Base-by-base conservation (phyloP, 1,284 basidiomycete species). In the Boletus sp. region DNA sequence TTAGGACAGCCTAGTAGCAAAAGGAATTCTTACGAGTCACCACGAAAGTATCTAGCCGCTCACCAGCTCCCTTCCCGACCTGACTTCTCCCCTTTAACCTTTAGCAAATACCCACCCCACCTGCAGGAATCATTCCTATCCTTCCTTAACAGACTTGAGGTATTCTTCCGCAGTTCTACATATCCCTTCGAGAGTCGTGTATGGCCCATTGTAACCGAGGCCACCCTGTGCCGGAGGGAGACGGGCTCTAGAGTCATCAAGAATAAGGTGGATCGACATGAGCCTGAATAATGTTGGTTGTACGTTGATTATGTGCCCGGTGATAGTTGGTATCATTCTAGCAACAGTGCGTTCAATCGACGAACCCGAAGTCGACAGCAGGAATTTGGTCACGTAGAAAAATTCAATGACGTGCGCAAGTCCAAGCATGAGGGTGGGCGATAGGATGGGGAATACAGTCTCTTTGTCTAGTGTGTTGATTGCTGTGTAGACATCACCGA, bases 241-340 rank as follows among this genome's bases (percentile, higher is more conserved):
- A 1, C 82, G 74, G 14, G 86, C 85, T 25, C 80, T 75, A 12
- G 81, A 79, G 59, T 87, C 84, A 53, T 87, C 82, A 56, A 86
- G 84, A 36, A 86, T 71, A 40, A 87, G 66, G 57, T 88, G 86
- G 8, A 83, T 70, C 40, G 70, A 69, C 5, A 74, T 76, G n/a
- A 89, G 70, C 9, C 73, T 70, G 61, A 82, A 87, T 32, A 85
- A 67, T 2, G 84, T 72, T 1, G 86, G 84, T 57, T 88, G 87
- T 20, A 89, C 69, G 59, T 80, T 82, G 35, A 84, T 58, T 10
- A 84, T 57, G 49, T 82, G 81, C 30, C 77, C 75, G 16, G 61
- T 61, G 22, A 85, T 54, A 1, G 69, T 53, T 1, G 82, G 82
- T 30, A 87, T 54, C 32, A 74, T 46, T 38, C 58, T 58, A 14